Base-by-base conservation (phyloP, 139 green algal genomes). In the Penium margaritaceum region DNA sequence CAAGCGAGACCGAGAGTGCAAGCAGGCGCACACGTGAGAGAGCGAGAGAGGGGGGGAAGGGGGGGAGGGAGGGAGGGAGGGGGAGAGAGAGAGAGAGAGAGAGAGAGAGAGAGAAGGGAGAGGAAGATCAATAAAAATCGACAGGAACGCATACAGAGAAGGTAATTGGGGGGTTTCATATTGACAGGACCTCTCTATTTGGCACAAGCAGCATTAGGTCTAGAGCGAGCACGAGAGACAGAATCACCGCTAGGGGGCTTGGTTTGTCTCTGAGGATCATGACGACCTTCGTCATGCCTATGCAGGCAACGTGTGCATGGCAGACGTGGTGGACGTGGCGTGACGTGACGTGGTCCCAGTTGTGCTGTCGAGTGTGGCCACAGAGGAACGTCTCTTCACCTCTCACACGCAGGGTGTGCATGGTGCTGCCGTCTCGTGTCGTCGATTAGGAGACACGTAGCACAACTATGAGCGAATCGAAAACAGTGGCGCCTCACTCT, bases 1-100 rank as follows among this genome's bases (percentile, higher is more conserved):
- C n/a, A n/a, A n/a, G n/a, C n/a, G n/a, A n/a, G n/a, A n/a, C n/a
- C n/a, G n/a, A n/a, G n/a, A n/a, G n/a, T n/a, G n/a, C n/a, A n/a
- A n/a, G n/a, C n/a, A n/a, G n/a, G n/a, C n/a, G n/a, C n/a, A n/a
- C n/a, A n/a, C n/a, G 58, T 17, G 58, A 43, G 58, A n/a, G 58
- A 6, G 7, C 21, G 58, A 0, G 0, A 2, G 7, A n/a, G 58
- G 5, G 24, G 58, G 2, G 32, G 21, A 67, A n/a, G 32, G 58
- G 58, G 58, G 0, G 58, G 32, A 70, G 44, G n/a, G 29, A 62
- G 33, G 35, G 63, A 35, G 2, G 47, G n/a, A 64, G 7, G 46
- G 0, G 63, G 63, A 54, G 63, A 5, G 17, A 71, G 33, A 71
- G 17, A 19, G 63, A 69, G 61, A 69, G 27, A 38, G 17, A 64